These are phyloP conservation scores for Aspergillus egyptiacus DNA, from an alignment of 495 filamentous ascomycete genomes.

Conservation along the genomic window DNA sequence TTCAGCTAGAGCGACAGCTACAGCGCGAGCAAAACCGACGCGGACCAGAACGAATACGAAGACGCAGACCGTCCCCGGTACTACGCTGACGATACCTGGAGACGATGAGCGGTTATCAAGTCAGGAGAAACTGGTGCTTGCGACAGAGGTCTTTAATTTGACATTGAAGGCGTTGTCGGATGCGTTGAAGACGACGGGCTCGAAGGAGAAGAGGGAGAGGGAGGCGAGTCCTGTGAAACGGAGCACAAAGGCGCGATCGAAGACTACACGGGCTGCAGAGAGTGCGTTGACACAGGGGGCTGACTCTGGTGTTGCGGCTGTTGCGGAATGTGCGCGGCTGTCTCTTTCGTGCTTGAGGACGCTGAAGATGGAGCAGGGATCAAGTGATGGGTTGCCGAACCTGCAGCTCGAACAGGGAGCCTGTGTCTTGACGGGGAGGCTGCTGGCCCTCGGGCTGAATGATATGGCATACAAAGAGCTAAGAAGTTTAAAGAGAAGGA, in stretches of 20 bases:
- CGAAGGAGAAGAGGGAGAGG: slow-evolving; percentile 33
- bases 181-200: slow-evolving; percentile 49
- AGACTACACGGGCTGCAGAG: too few species aligned
- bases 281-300: too few species aligned
- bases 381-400: slow-evolving; percentile 47
- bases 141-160: slow-evolving; percentile 75
- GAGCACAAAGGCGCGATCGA: slow-evolving; percentile 30
- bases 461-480: slow-evolving; percentile 76
- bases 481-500: slow-evolving; percentile 55
- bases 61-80: slow-evolving; percentile 26
- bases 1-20: slow-evolving; percentile 14
- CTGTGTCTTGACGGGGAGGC: slow-evolving; percentile 65
- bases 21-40: too few species aligned
- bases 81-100: slow-evolving; percentile 26
- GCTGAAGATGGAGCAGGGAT: slow-evolving; percentile 45
- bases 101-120: slow-evolving; percentile 40
- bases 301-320: slow-evolving; percentile 30
- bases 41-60: slow-evolving; percentile 26
- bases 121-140: slow-evolving; percentile 63
- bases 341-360: slow-evolving; percentile 65
- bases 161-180: slow-evolving; percentile 69
- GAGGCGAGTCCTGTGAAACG: slow-evolving; percentile 51
- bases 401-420: slow-evolving; percentile 82
- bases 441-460: slow-evolving; percentile 66
- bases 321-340: slow-evolving; percentile 70